Base-by-base conservation (phyloP, 768 basidiomycete genomes). In the Candolleomyces aberdarensis region DNA sequence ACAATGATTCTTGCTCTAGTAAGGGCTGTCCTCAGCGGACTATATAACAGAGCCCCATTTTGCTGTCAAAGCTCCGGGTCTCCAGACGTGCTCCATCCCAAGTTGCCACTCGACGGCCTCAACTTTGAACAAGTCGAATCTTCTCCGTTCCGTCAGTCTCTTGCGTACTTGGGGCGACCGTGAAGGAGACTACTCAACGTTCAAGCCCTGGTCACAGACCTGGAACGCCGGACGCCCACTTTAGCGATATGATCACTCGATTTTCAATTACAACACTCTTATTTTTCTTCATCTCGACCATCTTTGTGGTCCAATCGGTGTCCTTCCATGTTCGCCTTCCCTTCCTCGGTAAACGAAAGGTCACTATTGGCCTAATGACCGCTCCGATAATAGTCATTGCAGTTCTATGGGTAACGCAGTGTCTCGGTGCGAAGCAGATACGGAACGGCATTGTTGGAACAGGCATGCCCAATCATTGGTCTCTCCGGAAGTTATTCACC, bases 401-500 rank as follows among this genome's bases (percentile, higher is more conserved):
- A 1, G 67, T 85, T 32, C 67, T 85, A n/a, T 84, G 83, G 84
- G 83, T 83, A 2, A 70, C 83, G 0, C 82, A 83, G 63, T 85
- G 84, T 62, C 66, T 85, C 6, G 81, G 77, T 7, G 72, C 79
- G 6, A 49, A 22, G 29, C 71, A 81, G 74, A 81, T 96, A 43
- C 81, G 87, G 15, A 74, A 83, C 61, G 96, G 96, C 1, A 92
- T 96, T 56, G 85, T 96, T 32, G 15, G 52, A 39, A 36, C 10
- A 14, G 14, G 70, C 70, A 31, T 19, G 65, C 48, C 22, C 3
- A 22, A 26, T 11, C 14, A 26, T 19, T 19, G 44, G 31, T 29
- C 26, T 41, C 40, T 32, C 44, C 26, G 22, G 26, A 39, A 32
- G 29, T n/a, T 44, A 6, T 59, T 54, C 46, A 39, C 50, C 52